phyloP scores from a whole-genome alignment of 805 yeast species.

The Schwanniomyces sp. region DNA sequence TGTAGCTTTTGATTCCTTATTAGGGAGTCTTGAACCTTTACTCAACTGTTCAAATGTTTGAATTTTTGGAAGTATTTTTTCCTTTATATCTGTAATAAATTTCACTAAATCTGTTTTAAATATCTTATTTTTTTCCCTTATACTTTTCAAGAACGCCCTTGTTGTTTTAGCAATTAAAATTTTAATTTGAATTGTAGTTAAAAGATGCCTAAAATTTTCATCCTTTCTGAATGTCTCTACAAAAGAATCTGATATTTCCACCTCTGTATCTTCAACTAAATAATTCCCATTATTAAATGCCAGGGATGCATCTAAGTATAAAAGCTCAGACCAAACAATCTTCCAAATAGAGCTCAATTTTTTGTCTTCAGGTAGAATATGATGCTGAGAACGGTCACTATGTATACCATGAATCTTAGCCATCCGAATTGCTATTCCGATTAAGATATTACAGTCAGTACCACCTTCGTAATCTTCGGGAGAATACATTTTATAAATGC shows the following conservation, averaged over 20 bases:
- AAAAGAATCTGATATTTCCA: too few relatives aligned
- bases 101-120: too few relatives aligned
- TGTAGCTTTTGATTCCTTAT: background rate
- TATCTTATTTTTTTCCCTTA: too few relatives aligned
- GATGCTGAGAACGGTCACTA: background rate
- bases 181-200: too few relatives aligned
- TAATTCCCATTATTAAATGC: slow-evolving; percentile 1
- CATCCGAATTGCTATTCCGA: background rate
- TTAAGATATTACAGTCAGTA: background rate
- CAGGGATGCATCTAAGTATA: slow-evolving; percentile 1
- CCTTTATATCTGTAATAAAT: background rate
- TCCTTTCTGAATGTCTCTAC: too few relatives aligned
- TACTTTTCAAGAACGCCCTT: too few relatives aligned
- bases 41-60: slow-evolving; percentile 1
- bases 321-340: slow-evolving; percentile 2
- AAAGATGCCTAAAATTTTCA: too few relatives aligned
- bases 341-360: background rate
- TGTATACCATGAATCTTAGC: slow-evolving; percentile 5
- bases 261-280: too few relatives aligned
- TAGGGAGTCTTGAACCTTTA: background rate
- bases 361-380: background rate
- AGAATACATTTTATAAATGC: slow-evolving; percentile 3
- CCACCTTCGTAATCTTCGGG: slow-evolving; percentile 3
- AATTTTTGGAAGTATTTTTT: background rate
- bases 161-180: too few relatives aligned